Evolutionary conservation across 2,329 filamentous ascomycete genomes (phyloP).

Genomic region (Alternaria tenuissima): DNA sequence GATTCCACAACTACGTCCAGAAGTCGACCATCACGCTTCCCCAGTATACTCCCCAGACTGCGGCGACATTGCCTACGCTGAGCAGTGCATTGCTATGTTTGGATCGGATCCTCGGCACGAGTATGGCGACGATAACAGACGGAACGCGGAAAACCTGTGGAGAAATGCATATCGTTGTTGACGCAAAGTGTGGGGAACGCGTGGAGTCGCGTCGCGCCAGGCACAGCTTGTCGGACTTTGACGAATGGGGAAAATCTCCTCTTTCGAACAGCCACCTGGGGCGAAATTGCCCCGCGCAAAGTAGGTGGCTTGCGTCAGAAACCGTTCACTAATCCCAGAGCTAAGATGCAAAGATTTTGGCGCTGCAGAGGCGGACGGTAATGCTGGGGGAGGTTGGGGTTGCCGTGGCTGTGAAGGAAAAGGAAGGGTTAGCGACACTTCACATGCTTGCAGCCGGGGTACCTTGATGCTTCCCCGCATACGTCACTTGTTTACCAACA

Average conservation of each 20-base stretch:
- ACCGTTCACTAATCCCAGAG: neutral
- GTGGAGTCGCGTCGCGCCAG: conserved; percentile 13
- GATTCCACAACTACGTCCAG: neutral
- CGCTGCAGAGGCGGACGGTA: neutral
- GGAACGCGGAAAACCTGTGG: conserved; percentile 18
- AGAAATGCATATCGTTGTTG: conserved; percentile 20
- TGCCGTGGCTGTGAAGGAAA: neutral
- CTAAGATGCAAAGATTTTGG: neutral
- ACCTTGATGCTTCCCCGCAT: conserved; percentile 9
- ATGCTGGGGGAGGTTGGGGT: neutral
- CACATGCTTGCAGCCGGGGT: neutral
- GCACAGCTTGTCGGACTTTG: neutral
- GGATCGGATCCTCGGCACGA: neutral
- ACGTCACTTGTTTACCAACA: conserved; percentile 10
- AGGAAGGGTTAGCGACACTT: neutral
- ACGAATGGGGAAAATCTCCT: conserved; percentile 36
- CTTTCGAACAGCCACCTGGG: conserved; percentile 1
- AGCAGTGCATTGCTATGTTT: neutral
- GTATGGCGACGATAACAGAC: neutral
- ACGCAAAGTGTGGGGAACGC: conserved; percentile 26
- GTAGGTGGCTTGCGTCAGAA: neutral
- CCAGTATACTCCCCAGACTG: neutral
- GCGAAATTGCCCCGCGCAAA: conserved; percentile 9
- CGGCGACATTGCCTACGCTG: conserved; percentile 1
- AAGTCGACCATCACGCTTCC: neutral